Conservation (phyloP, 352 stramenopile species). For the Pythium rhizo-oryzae region DNA sequence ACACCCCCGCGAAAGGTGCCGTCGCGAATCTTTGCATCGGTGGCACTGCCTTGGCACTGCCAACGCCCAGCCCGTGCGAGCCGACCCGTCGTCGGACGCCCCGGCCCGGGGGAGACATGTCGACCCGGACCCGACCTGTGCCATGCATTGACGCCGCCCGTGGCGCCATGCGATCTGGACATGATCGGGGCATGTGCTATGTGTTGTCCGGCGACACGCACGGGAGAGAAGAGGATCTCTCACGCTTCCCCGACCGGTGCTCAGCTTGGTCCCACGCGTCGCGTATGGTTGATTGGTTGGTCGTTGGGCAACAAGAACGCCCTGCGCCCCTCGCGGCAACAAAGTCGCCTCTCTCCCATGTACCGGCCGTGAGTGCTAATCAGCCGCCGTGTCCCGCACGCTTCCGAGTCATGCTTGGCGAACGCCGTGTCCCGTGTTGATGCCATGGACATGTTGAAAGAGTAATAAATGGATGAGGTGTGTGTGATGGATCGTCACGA, state of each 20-base stretch:
- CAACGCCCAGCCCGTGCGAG: background rate
- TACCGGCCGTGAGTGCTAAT: too few relatives aligned
- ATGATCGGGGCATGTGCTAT: background rate
- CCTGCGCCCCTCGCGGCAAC: background rate
- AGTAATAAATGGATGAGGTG: background rate
- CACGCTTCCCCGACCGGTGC: too few relatives aligned
- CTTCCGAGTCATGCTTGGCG: too few relatives aligned
- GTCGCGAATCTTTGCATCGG: conserved; percentile 12
- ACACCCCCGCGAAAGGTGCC: conserved; percentile 1
- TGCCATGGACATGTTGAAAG: too few relatives aligned
- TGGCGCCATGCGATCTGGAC: background rate
- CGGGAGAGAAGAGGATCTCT: too few relatives aligned
- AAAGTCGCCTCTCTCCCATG: background rate
- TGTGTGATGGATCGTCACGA: background rate
- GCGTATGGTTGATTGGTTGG: too few relatives aligned
- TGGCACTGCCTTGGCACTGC: background rate
- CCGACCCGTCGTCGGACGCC: background rate
- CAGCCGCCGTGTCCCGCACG: background rate
- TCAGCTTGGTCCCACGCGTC: too few relatives aligned
- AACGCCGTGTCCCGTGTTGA: background rate
- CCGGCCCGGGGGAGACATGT: background rate
- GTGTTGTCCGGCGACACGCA: too few relatives aligned
- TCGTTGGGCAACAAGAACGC: too few relatives aligned
- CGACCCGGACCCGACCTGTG: background rate
- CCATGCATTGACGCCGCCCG: background rate